A percentile compares a stretch with the other conserved stretches of the same genome.
phyloP scores from a whole-genome alignment of 1,139 yeast species.

The Geotrichum carabidarum region DNA sequence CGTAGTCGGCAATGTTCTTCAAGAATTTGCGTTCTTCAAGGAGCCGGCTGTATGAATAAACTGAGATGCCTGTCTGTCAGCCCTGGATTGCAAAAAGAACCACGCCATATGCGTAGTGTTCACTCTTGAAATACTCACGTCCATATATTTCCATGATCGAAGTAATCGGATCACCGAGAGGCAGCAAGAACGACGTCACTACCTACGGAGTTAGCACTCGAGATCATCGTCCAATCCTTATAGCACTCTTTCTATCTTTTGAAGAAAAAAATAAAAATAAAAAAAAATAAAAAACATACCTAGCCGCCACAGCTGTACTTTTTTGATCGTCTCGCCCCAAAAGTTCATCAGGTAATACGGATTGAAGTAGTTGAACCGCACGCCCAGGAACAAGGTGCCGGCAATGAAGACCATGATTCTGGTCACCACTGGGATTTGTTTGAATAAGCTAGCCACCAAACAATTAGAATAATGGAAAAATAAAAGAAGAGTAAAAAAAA shows the following conservation, averaged over 20 bases:
- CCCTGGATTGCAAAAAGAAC: not conserved
- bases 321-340: constrained; percentile 30
- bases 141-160: constrained; percentile 32
- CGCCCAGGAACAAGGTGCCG: constrained; percentile 26
- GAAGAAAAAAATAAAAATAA: too few relatives aligned
- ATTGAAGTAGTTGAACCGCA: constrained; percentile 24
- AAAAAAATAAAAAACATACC: too few relatives aligned
- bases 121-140: constrained; percentile 25
- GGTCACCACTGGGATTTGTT: constrained; percentile 32
- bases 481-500: too few relatives aligned
- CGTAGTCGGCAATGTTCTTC: constrained; percentile 32
- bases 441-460: constrained; percentile 20
- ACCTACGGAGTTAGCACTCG: not conserved
- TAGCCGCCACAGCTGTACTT: constrained; percentile 35
- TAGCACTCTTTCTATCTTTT: too few relatives aligned
- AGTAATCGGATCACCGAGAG: constrained; percentile 30
- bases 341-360: constrained; percentile 26
- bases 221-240: not conserved
- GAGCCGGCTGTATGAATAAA: constrained; percentile 33
- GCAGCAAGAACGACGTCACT: constrained; percentile 35
- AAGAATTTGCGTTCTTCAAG: constrained; percentile 34
- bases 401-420: constrained; percentile 29
- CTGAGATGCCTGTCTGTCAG: constrained; percentile 21
- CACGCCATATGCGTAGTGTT: not conserved
- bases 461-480: not conserved